These are phyloP conservation scores for Kodamaea laetipori DNA, from an alignment of 805 yeast species.

Conservation along the genomic window DNA sequence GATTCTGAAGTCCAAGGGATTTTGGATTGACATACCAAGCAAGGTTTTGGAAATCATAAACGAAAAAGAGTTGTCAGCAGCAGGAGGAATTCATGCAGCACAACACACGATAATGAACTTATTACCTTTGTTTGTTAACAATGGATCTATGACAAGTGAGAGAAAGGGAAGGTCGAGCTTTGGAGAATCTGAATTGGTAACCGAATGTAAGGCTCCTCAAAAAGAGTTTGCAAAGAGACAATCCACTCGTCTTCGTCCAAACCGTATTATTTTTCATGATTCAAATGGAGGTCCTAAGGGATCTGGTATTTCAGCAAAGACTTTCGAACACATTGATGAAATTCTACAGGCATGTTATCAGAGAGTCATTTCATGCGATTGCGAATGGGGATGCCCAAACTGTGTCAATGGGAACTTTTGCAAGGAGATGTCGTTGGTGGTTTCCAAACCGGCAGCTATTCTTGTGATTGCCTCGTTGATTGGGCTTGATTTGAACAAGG, in stretches of 20 bases:
- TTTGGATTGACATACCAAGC: conserved; percentile 87
- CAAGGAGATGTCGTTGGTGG: conserved; percentile 75
- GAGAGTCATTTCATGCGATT: conserved; percentile 63
- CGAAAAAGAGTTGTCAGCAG: conserved; percentile 61
- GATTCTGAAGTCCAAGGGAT: conserved; percentile 66
- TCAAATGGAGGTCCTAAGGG: conserved; percentile 80
- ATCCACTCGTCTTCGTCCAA: conserved; percentile 76
- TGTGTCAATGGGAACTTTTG: conserved; percentile 87
- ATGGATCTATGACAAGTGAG: conserved; percentile 56
- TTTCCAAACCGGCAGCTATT: conserved; percentile 84
- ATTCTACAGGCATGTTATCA: conserved; percentile 61
- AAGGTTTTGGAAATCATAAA: conserved; percentile 60
- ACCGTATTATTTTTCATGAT: conserved; percentile 82
- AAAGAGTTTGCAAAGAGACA: conserved; percentile 86
- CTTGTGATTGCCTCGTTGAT: conserved; percentile 64
- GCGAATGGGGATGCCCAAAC: conserved; percentile 79
- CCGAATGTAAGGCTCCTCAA: conserved; percentile 98
- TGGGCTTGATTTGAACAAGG: conserved; percentile 52
- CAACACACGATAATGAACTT: conserved; percentile 86
- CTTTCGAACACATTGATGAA: conserved; percentile 74
- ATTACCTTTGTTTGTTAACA: conserved; percentile 69
- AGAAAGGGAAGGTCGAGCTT: conserved; percentile 30
- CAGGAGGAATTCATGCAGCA: conserved; percentile 97
- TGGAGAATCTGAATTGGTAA: conserved; percentile 62
- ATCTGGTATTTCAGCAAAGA: conserved; percentile 75